Evolutionary conservation across 306 rosid species (phyloP).

Genomic region (Carpinus viminea): DNA sequence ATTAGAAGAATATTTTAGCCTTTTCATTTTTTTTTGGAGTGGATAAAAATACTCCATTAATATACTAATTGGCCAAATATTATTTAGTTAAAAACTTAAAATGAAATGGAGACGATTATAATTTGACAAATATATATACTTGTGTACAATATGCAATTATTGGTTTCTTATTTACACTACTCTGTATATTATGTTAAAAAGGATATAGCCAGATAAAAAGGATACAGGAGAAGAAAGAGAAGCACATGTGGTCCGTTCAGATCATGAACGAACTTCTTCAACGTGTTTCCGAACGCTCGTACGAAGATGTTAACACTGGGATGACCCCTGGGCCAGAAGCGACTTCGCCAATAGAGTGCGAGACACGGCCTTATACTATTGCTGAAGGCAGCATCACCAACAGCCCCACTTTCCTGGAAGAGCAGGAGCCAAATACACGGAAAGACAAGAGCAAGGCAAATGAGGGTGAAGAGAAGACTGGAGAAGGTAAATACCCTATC

Average conservation of each 20-base stretch:
- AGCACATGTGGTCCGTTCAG: not conserved
- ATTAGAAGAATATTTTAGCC: too few relatives aligned
- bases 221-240: not conserved
- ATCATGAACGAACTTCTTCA: conserved; percentile 1
- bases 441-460: too few relatives aligned
- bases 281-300: not conserved
- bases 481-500: too few relatives aligned
- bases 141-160: not conserved
- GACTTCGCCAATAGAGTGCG: too few relatives aligned
- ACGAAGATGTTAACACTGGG: not conserved
- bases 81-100: too few relatives aligned
- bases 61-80: too few relatives aligned
- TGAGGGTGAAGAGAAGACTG: too few relatives aligned
- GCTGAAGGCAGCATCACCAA: not conserved
- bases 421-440: too few relatives aligned
- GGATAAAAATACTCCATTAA: too few relatives aligned
- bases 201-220: not conserved
- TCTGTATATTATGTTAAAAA: not conserved
- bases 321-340: not conserved
- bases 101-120: too few relatives aligned
- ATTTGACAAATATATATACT: not conserved
- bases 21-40: too few relatives aligned
- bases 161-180: not conserved
- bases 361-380: not conserved
- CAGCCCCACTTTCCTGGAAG: too few relatives aligned